Percentiles rank a stretch among this genome's conserved stretches.
These are phyloP conservation scores for Ophiocordyceps sinensis DNA, from an alignment of 2,329 filamentous ascomycete species.

Conservation along the genomic window DNA sequence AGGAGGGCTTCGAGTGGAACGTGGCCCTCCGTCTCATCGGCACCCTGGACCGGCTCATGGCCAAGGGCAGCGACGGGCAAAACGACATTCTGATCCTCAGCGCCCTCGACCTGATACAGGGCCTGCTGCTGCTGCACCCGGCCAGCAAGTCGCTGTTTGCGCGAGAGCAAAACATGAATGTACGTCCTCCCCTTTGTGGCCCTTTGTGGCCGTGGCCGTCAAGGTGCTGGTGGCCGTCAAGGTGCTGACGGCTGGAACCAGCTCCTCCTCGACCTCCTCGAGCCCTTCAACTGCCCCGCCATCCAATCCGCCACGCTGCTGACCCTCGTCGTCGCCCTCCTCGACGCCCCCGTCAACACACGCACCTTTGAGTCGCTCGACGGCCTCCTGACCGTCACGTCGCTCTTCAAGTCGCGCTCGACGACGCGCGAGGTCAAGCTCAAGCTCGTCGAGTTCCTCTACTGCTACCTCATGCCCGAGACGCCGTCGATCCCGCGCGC, in stretches of 20 bases:
- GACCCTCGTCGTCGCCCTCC: conserved; percentile 75
- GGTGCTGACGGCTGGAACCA: no score
- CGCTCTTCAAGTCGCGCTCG: conserved; percentile 77
- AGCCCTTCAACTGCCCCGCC: conserved; percentile 78
- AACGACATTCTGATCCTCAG: conserved; percentile 83
- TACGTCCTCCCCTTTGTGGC: conserved; percentile 28
- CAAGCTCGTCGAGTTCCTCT: conserved; percentile 92
- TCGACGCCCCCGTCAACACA: conserved; percentile 76
- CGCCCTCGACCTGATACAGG: conserved; percentile 79
- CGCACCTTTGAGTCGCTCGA: conserved; percentile 87
- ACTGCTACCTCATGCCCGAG: conserved; percentile 98
- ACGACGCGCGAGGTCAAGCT: conserved; percentile 84
- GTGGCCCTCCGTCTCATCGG: conserved; percentile 74
- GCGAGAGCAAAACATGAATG: conserved; percentile 89
- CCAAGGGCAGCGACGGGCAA: conserved; percentile 65
- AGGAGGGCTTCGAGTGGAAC: conserved; percentile 98
- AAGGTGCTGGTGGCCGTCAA: no score
- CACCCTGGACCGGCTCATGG: conserved; percentile 74
- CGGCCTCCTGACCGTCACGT: conserved; percentile 80
- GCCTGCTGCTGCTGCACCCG: conserved; percentile 74
- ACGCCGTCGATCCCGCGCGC: conserved; percentile 42
- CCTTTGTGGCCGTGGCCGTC: no score
- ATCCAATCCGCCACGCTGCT: conserved; percentile 85
- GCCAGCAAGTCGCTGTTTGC: conserved; percentile 78
- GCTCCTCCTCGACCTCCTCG: conserved; percentile 86